Base-by-base conservation (phyloP, 148 eudicot genomes). In the Limonium bicolor region DNA sequence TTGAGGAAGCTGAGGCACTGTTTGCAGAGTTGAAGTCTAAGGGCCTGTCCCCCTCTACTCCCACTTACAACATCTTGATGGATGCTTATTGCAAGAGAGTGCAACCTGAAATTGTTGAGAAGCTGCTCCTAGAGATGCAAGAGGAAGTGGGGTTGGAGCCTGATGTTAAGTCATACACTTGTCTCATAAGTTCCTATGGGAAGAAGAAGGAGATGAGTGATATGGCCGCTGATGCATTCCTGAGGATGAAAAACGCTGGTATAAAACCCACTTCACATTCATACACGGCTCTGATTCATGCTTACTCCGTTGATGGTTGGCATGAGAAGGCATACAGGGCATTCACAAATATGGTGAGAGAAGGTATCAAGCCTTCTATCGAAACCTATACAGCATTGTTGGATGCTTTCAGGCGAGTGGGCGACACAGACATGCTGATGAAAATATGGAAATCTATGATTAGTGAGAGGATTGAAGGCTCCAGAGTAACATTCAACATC, bases 1-100 rank as follows among this genome's bases (percentile, higher is more conserved):
- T 84, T 8, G 97, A 80, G 71, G 95, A 84, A 59, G 97, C 80
- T 0, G 97, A 90, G 65, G 95, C 84, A 45, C 92, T 90, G 47
- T 77, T 80, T 56, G 56, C 69, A 22, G 97, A 90, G 66, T 74
- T 90, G 84, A 84, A 74, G 60, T 34, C 39, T 23, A 90, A 72
- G 65, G 66, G 74, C n/a, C 51, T 90, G 23, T 48, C 61, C 2
- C 97, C 95, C 50, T 54, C 87, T 13, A 44, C 76, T 36, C 75
- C 73, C 2, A 80, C 86, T 7, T 84, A 72, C 58, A 80, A 84
- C 63, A 80, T 80, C 45, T 67, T 90, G 46, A 80, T 90, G 80
- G 79, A 80, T 61, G 81, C 94, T 4, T 90, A 90, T 54, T 74
- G 95, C 62, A 78, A 73, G 62, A 80, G 93, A 50, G 72, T 77